A percentile compares a stretch with the other conserved stretches of the same genome.
Conservation (phyloP, 148 eudicot species). For the Tetragonia tetragonoides region DNA sequence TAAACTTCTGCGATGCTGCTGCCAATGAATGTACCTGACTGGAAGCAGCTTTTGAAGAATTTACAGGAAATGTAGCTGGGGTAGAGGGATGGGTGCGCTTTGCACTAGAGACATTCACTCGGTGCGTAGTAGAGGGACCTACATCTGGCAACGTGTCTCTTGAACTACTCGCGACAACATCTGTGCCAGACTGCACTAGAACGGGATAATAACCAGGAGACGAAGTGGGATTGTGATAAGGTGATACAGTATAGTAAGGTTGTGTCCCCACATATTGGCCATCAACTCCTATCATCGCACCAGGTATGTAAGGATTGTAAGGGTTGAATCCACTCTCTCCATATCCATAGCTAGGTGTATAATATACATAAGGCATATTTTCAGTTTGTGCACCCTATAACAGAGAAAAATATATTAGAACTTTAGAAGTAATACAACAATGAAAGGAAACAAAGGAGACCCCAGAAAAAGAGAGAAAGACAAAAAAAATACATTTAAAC, state of each 20-base stretch:
- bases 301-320: slow-evolving; percentile 97
- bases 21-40: slow-evolving; percentile 36
- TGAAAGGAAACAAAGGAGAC: background rate
- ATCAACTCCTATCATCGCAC: slow-evolving; percentile 86
- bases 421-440: slow-evolving; percentile 8
- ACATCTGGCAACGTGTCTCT: slow-evolving; percentile 41
- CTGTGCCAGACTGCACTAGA: slow-evolving; percentile 57
- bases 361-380: slow-evolving; percentile 71
- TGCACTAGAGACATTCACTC: slow-evolving; percentile 35
- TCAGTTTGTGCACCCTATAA: slow-evolving; percentile 77
- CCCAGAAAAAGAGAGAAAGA: background rate
- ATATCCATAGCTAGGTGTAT: slow-evolving; percentile 79
- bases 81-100: slow-evolving; percentile 47
- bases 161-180: slow-evolving; percentile 43
- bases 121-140: slow-evolving; percentile 38
- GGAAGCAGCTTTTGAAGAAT: slow-evolving; percentile 41
- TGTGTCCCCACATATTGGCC: slow-evolving; percentile 61
- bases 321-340: slow-evolving; percentile 84
- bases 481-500: slow-evolving; percentile 19
- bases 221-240: slow-evolving; percentile 56
- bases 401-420: slow-evolving; percentile 8
- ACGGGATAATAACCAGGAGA: slow-evolving; percentile 57
- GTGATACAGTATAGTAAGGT: slow-evolving; percentile 64
- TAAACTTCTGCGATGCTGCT: slow-evolving; percentile 44
- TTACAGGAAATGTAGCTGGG: slow-evolving; percentile 37